Conservation (phyloP, 2,329 filamentous ascomycete species). For the Aspergillus puulaauensis region DNA sequence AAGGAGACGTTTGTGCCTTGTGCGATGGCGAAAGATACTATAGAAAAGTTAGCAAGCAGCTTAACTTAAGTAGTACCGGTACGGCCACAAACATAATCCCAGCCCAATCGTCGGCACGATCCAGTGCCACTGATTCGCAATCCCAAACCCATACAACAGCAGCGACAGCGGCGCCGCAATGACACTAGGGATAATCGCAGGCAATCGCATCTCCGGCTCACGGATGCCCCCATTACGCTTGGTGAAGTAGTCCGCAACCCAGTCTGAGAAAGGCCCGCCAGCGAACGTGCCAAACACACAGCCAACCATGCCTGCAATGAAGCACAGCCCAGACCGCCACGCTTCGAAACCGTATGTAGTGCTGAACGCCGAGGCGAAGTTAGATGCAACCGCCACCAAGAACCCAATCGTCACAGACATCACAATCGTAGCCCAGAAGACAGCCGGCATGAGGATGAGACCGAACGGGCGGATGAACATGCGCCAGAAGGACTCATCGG, state of each 20-base stretch:
- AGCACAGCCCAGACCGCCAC: slow-evolving; percentile 10
- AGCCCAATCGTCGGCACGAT: slow-evolving; percentile 57
- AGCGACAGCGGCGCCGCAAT: slow-evolving; percentile 28
- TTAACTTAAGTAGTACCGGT: no score
- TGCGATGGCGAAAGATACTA: slow-evolving; percentile 2
- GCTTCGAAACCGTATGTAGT: slow-evolving; percentile 4
- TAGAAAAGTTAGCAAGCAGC: no score
- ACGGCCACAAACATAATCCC: not conserved
- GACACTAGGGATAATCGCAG: slow-evolving; percentile 17
- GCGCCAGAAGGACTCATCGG: slow-evolving; percentile 3
- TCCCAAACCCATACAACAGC: slow-evolving; percentile 34
- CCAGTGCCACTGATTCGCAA: slow-evolving; percentile 43
- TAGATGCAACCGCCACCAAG: slow-evolving; percentile 7
- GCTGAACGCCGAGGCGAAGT: slow-evolving; percentile 8
- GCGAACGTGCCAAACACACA: slow-evolving; percentile 1
- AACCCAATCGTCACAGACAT: slow-evolving; percentile 9
- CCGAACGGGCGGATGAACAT: slow-evolving; percentile 7
- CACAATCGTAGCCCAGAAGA: slow-evolving; percentile 9
- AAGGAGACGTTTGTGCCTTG: slow-evolving; percentile 8
- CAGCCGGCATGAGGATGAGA: slow-evolving; percentile 3
- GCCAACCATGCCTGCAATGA: slow-evolving; percentile 1
- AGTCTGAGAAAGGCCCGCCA: slow-evolving; percentile 14
- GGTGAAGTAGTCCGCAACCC: slow-evolving; percentile 38
- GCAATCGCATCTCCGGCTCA: slow-evolving; percentile 28
- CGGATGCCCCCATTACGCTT: slow-evolving; percentile 39